Evolutionary conservation across 106 monocot species (phyloP).

Genomic region (Dioscorea dumetorum): DNA sequence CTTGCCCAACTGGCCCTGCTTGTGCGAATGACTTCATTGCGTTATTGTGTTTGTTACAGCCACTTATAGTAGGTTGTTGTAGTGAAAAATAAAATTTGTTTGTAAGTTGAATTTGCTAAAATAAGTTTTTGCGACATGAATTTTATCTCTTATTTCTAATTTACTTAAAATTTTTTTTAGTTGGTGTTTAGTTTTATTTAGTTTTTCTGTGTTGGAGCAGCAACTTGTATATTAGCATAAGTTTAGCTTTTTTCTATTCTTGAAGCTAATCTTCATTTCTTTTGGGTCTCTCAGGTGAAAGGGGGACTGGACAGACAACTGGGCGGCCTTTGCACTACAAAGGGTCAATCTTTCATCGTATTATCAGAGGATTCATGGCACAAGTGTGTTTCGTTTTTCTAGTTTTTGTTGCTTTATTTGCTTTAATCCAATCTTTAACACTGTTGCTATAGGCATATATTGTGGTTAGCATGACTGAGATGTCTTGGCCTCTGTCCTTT

Average conservation of each 20-base stretch:
- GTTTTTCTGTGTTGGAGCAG: neutral
- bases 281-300: constrained; percentile 61
- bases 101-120: too few species aligned
- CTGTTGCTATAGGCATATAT: constrained; percentile 3
- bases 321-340: constrained; percentile 79
- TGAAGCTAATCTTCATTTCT: neutral
- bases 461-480: constrained; percentile 20
- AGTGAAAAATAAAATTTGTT: too few species aligned
- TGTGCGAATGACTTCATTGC: too few species aligned
- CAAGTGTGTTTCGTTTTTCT: constrained; percentile 50
- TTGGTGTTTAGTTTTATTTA: neutral
- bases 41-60: too few species aligned
- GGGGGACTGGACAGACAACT: constrained; percentile 51
- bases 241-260: neutral
- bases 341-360: constrained; percentile 80
- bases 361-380: constrained; percentile 95
- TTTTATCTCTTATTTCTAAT: neutral
- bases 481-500: constrained; percentile 21
- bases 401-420: neutral
- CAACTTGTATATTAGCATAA: neutral
- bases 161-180: neutral
- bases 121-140: too few species aligned
- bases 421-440: neutral
- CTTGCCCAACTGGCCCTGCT: too few species aligned
- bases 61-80: too few species aligned